phyloP scores from a whole-genome alignment of 257 asterid species.

The Nicotiana attenuata region DNA sequence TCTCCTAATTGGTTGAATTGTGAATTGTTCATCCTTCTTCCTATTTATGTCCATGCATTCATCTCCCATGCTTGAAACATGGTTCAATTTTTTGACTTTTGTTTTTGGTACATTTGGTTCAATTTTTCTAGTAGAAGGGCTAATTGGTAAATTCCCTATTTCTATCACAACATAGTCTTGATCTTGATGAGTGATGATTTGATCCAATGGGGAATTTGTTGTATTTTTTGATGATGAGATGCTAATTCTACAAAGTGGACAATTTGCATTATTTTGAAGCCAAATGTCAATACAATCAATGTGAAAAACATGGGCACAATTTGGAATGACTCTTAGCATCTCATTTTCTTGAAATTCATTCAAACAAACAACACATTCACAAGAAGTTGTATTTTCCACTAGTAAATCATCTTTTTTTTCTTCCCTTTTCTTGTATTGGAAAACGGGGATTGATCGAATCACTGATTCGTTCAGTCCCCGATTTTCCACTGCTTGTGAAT shows the following conservation, averaged over 20 bases:
- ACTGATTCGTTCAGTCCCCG: conserved; percentile 59
- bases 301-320: conserved; percentile 61
- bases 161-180: conserved; percentile 76
- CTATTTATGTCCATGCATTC: conserved; percentile 61
- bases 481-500: conserved; percentile 31
- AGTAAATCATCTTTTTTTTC: too few species aligned
- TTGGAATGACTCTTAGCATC: conserved; percentile 58
- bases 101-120: conserved; percentile 18
- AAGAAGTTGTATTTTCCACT: too few species aligned
- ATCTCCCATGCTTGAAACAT: conserved; percentile 58
- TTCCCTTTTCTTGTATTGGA: conserved; percentile 34
- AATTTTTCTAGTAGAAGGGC: conserved; percentile 27
- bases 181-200: conserved; percentile 23
- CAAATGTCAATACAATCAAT: conserved; percentile 80
- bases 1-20: conserved; percentile 54
- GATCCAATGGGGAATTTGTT: conserved; percentile 17
- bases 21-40: conserved; percentile 46
- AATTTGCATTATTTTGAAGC: conserved; percentile 82
- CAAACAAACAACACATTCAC: conserved; percentile 68
- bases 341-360: conserved; percentile 62
- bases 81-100: conserved; percentile 28
- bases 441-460: conserved; percentile 54
- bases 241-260: conserved; percentile 72
- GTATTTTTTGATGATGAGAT: conserved; percentile 20
- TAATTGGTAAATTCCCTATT: conserved; percentile 23